Base-by-base conservation (phyloP, 768 basidiomycete species). In the Suillus decipiens region DNA sequence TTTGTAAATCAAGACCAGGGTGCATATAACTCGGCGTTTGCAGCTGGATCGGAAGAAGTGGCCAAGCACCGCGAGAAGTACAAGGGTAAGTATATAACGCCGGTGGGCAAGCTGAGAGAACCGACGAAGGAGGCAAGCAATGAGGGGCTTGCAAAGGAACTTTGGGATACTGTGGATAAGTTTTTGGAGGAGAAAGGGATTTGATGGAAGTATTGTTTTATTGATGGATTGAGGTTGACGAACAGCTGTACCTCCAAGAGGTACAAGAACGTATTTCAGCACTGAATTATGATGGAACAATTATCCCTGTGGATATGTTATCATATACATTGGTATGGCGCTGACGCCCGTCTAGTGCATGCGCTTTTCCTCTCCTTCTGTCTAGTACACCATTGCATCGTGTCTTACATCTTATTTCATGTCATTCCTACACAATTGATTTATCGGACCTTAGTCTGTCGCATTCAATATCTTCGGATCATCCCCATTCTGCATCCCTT, bases 51-150 rank as follows among this genome's bases (percentile, higher is more conserved):
- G 7, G 42, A 69, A 17, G 69, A 70, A 10, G 54, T 77, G 12
- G 54, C 34, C 5, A 61, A 66, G 14, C 28, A 70, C 6, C 63
- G 63, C 42, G 68, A 67, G 17, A 73, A 64, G 59, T 78, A 73
- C 62, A 65, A 66, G 47, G 74, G 77, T n/a, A 33, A 12, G 14
- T 76, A 78, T 59, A 54, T 78, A n/a, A 50, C 70, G 33, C 76
- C 77, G 0, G 65, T 71, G 0, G 71, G 66, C 8, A 63, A 19
- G 1, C 42, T 78, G 4, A 15, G 59, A 19, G 2, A 61, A 31
- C 63, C 69, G 3, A 63, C 59, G 8, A 62, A 57, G 14, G 59
- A 42, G 3, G 74, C 66, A 0, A 61, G 15, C 19, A 70, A 67
- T 48, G 70, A 74, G 54, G 67, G 59, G 28, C 66, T 76, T 53